Evolutionary conservation across 805 yeast genomes (phyloP), one percentile per base, ranked within the genome.

Genomic region (Candida cerambycidarum): DNA sequence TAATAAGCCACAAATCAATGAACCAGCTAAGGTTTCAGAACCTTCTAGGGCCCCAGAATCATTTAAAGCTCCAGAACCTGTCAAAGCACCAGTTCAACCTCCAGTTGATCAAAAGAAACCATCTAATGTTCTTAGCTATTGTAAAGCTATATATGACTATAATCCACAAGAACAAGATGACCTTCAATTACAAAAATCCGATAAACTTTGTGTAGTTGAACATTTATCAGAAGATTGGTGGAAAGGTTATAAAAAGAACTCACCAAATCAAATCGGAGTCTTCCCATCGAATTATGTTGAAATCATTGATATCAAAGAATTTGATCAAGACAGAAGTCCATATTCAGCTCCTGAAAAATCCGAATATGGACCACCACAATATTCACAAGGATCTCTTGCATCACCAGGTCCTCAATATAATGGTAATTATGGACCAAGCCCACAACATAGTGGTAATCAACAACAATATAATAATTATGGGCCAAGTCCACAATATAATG

Each of bases 221-320:
- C 85, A 80, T 55, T 72, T 84, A 37, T 85, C 92, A 15, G 74
- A 77, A 29, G 92, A 89, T 57, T 92, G 99, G 99, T 89, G 93
- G 86, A 84, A 79, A 58, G 99, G 99, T 36, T 65, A 62, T 48
- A 61, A 56, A 45, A 59, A 73, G 33, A 39, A 39, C 6, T 49
- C 62, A 1, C 77, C 79, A 4, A 38, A 42, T 18, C 61, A 63
- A 24, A 75, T 76, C 6, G 99, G 98, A 32, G 82, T 90, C 57
- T 90, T 93, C 69, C 99, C 99, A 7, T 69, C 92, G 1, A 88
- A 88, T 60, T 92, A 93, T 57, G 96, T 89, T 38, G 75, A 50
- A 17, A 48, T 73, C 31, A 57, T 74, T 3, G 52, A 69, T 10
- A 62, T 58, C 43, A 51, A 60, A 16, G 73, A 69, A 37, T 63